Percentiles rank a stretch among this genome's conserved stretches.
Conservation (phyloP, 2,329 filamentous ascomycete species). For the Stachybotrys chartarum region DNA sequence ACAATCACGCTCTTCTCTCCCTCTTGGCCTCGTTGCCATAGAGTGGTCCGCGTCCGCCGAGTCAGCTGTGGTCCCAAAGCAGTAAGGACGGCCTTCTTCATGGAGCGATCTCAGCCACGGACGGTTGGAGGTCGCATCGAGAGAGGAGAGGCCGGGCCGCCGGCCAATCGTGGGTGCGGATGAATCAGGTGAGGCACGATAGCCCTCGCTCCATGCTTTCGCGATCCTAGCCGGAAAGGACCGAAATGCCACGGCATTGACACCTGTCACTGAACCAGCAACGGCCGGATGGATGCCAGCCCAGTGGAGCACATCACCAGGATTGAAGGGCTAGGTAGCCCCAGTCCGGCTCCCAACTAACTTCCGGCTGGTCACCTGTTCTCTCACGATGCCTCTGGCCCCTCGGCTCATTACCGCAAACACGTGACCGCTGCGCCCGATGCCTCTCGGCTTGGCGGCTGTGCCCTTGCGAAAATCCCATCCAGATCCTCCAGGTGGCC, state of each 20-base stretch:
- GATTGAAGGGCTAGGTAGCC: background rate
- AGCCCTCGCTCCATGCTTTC: background rate
- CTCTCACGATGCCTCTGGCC: background rate
- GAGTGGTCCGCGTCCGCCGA: too few species aligned
- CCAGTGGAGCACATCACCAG: too few species aligned
- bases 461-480: background rate
- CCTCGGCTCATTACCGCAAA: background rate
- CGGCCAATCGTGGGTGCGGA: background rate
- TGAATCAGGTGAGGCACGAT: background rate
- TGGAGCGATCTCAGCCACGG: background rate
- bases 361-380: too few species aligned
- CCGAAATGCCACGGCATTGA: too few species aligned
- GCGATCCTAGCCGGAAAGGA: too few species aligned
- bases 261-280: too few species aligned
- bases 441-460: too few species aligned
- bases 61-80: too few species aligned
- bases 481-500: background rate
- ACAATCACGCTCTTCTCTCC: too few species aligned
- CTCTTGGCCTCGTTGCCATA: too few species aligned
- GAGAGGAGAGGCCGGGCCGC: background rate
- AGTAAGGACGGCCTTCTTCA: too few species aligned
- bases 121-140: background rate
- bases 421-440: background rate
- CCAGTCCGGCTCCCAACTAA: background rate
- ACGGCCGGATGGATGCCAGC: too few species aligned